Evolutionary conservation across 2,329 filamentous ascomycete species (phyloP).

Genomic region (Talaromyces sp.): DNA sequence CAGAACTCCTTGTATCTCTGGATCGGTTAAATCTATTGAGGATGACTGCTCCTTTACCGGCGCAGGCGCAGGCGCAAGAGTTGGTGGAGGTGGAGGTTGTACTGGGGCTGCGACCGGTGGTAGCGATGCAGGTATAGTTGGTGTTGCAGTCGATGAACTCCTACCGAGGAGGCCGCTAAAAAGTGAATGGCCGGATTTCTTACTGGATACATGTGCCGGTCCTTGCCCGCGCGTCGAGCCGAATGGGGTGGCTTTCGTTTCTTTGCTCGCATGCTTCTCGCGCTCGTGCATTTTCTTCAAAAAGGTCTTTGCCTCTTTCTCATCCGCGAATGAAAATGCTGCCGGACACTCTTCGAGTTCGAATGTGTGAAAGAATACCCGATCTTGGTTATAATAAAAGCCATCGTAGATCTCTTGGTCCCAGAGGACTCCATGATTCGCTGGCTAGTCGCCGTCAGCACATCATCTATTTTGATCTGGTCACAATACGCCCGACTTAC

Average conservation of each 20-base stretch:
- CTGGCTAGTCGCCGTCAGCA: slow-evolving; percentile 49
- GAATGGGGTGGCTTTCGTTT: slow-evolving; percentile 74
- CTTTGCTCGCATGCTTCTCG: slow-evolving; percentile 91
- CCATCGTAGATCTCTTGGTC: slow-evolving; percentile 97
- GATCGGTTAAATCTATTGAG: slow-evolving; percentile 57
- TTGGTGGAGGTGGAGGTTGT: slow-evolving; percentile 19
- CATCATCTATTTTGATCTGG: not conserved
- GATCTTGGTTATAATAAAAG: slow-evolving; percentile 93
- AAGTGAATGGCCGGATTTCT: slow-evolving; percentile 49
- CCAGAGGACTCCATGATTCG: slow-evolving; percentile 83
- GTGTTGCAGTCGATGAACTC: slow-evolving; percentile 11
- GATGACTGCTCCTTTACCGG: slow-evolving; percentile 35
- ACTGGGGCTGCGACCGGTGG: slow-evolving; percentile 29
- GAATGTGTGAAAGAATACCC: slow-evolving; percentile 96
- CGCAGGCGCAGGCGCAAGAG: slow-evolving; percentile 24
- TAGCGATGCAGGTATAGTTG: slow-evolving; percentile 4
- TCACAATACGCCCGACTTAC: slow-evolving; percentile 49
- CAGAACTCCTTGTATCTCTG: slow-evolving; percentile 56
- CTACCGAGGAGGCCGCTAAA: slow-evolving; percentile 43
- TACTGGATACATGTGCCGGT: slow-evolving; percentile 39
- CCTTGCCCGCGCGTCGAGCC: slow-evolving; percentile 46
- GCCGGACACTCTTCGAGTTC: slow-evolving; percentile 90
- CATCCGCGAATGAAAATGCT: slow-evolving; percentile 86
- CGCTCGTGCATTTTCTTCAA: slow-evolving; percentile 95
- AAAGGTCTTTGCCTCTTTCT: slow-evolving; percentile 96